Conservation (phyloP, 371 early-diverging fungal genomes). For the Syncephalastrum sp. region DNA sequence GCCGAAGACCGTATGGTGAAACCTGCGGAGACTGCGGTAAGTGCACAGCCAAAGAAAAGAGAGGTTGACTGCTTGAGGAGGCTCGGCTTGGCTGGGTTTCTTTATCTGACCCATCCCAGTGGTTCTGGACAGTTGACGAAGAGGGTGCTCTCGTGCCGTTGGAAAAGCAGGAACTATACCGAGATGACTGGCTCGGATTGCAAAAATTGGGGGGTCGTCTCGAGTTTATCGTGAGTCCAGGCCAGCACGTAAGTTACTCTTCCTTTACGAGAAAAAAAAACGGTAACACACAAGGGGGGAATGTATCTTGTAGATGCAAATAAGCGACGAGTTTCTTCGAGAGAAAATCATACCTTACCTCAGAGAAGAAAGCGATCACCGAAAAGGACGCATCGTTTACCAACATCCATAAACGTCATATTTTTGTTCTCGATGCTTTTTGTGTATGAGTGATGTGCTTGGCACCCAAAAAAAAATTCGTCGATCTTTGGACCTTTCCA, state of each 20-base stretch:
- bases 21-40: slow-evolving; percentile 75
- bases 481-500: too few relatives aligned
- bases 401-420: too few relatives aligned
- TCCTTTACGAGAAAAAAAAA: not conserved
- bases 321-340: slow-evolving; percentile 50
- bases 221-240: slow-evolving; percentile 61
- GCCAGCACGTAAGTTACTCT: slow-evolving; percentile 65
- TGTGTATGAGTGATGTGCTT: too few relatives aligned
- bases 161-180: slow-evolving; percentile 59
- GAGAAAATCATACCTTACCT: too few relatives aligned
- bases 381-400: too few relatives aligned
- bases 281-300: not conserved
- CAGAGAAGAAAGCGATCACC: slow-evolving; percentile 26
- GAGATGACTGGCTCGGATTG: slow-evolving; percentile 73
- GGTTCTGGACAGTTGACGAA: slow-evolving; percentile 73
- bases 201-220: slow-evolving; percentile 51
- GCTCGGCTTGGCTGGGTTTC: slow-evolving; percentile 3
- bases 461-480: too few relatives aligned
- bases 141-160: slow-evolving; percentile 52
- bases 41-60: slow-evolving; percentile 9
- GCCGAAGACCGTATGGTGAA: slow-evolving; percentile 75
- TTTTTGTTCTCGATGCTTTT: too few relatives aligned
- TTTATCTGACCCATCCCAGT: slow-evolving; percentile 40
- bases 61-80: slow-evolving; percentile 1
- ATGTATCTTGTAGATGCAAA: slow-evolving; percentile 50